A percentile compares a stretch with the other conserved stretches of the same genome.
Evolutionary conservation across 352 stramenopile species (phyloP).

Genomic region (Phytophthora ohioensis): DNA sequence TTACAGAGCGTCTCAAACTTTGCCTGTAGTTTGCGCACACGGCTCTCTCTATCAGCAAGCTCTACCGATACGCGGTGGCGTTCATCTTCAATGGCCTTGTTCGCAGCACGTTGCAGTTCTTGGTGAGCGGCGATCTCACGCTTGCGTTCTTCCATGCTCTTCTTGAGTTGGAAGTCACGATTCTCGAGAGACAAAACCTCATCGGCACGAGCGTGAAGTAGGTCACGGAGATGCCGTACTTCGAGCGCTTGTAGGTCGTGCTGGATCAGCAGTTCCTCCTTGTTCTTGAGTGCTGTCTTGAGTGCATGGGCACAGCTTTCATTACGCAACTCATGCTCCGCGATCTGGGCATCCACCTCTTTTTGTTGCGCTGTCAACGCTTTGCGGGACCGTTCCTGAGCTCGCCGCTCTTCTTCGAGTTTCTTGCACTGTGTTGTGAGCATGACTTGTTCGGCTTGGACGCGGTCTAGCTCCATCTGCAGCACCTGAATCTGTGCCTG

Average conservation of each 20-base stretch:
- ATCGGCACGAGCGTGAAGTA: constrained; percentile 89
- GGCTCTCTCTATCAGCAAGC: constrained; percentile 85
- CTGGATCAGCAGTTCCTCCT: constrained; percentile 94
- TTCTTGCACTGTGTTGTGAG: constrained; percentile 93
- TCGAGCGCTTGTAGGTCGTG: constrained; percentile 95
- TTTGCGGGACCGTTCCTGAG: constrained; percentile 80
- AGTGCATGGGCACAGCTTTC: constrained; percentile 86
- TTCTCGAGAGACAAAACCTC: constrained; percentile 96
- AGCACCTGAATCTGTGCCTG: constrained; percentile 92
- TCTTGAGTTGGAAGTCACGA: constrained; percentile 92
- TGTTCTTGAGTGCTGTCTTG: constrained; percentile 82
- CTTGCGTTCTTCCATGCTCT: constrained; percentile 95
- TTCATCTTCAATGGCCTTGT: constrained; percentile 93
- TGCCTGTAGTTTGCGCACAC: constrained; percentile 92
- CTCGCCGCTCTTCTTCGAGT: constrained; percentile 91
- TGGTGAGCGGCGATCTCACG: constrained; percentile 89
- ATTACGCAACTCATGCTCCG: constrained; percentile 93
- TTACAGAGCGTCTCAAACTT: constrained; percentile 95
- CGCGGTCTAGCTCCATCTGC: constrained; percentile 89
- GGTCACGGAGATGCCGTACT: constrained; percentile 91
- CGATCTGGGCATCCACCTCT: constrained; percentile 84
- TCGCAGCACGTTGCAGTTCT: constrained; percentile 91
- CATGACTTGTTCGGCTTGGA: constrained; percentile 91
- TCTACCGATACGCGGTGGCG: constrained; percentile 94
- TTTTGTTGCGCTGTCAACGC: constrained; percentile 79